Evolutionary conservation across 1,139 yeast genomes (phyloP).

Genomic region (Candida pseudoviswanathii): DNA sequence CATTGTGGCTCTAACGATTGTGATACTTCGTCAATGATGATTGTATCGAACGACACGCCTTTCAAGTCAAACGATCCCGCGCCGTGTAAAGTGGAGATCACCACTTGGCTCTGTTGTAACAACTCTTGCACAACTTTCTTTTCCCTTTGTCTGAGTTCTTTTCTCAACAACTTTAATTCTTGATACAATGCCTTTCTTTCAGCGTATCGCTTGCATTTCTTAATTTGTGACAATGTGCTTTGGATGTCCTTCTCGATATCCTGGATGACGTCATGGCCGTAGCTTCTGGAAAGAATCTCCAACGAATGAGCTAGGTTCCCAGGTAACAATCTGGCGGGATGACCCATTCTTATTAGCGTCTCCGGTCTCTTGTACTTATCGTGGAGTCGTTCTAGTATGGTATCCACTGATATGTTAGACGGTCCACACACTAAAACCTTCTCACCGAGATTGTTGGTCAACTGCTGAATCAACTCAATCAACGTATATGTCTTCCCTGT

Average conservation of each 20-base stretch:
- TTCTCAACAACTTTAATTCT: conserved; percentile 67
- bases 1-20: conserved; percentile 95
- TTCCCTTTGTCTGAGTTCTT: conserved; percentile 71
- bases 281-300: conserved; percentile 63
- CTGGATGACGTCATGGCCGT: conserved; percentile 55
- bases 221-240: conserved; percentile 55
- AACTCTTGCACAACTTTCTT: conserved; percentile 62
- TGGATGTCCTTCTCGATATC: conserved; percentile 77
- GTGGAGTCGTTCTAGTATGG: conserved; percentile 79
- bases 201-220: conserved; percentile 63
- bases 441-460: conserved; percentile 57
- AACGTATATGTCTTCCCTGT: conserved; percentile 75
- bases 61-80: conserved; percentile 70
- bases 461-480: conserved; percentile 80
- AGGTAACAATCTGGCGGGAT: conserved; percentile 82
- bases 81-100: conserved; percentile 85
- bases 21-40: conserved; percentile 93
- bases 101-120: conserved; percentile 63
- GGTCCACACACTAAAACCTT: conserved; percentile 92
- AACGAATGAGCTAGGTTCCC: conserved; percentile 70
- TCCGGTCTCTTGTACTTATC: conserved; percentile 21
- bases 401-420: conserved; percentile 93
- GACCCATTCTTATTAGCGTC: conserved; percentile 76
- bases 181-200: conserved; percentile 70
- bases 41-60: conserved; percentile 64